phyloP scores from a whole-genome alignment of 2,329 filamentous ascomycete genomes.

The Aspergillus udagawae region DNA sequence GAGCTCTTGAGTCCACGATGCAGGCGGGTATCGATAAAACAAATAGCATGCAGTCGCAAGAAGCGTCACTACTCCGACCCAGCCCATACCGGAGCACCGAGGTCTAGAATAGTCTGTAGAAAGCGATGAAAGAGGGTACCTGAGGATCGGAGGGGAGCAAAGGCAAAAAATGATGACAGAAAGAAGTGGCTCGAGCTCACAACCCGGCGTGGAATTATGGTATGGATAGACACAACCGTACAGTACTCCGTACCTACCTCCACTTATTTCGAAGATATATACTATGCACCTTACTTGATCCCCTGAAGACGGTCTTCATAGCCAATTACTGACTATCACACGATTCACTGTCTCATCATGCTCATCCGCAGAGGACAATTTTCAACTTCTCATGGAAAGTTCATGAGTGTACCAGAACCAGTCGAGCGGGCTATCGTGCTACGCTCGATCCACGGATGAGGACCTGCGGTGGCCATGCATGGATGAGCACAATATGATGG shows the following conservation, averaged over 20 bases:
- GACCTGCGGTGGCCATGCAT: neutral
- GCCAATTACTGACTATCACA: neutral
- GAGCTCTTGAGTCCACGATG: constrained; percentile 27
- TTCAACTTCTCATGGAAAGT: neutral
- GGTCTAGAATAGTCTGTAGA: neutral
- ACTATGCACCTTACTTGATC: neutral
- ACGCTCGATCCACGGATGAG: neutral
- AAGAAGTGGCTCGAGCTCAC: neutral
- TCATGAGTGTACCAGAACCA: neutral
- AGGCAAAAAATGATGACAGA: neutral
- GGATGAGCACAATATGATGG: neutral
- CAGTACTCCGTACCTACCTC: too few relatives aligned
- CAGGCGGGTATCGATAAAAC: constrained; percentile 37
- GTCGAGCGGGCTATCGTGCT: neutral
- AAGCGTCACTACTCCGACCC: constrained; percentile 37
- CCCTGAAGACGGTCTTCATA: neutral
- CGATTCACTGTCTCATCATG: neutral
- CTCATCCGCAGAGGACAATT: neutral
- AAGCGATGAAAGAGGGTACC: neutral
- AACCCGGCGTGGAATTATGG: neutral
- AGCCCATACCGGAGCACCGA: constrained; percentile 33
- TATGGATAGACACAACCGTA: neutral
- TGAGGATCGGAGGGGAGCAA: neutral
- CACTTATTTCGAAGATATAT: too few relatives aligned
- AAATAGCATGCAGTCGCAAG: constrained; percentile 38